Evolutionary conservation across 2,329 filamentous ascomycete genomes (phyloP).

Genomic region (Knufia fluminis): DNA sequence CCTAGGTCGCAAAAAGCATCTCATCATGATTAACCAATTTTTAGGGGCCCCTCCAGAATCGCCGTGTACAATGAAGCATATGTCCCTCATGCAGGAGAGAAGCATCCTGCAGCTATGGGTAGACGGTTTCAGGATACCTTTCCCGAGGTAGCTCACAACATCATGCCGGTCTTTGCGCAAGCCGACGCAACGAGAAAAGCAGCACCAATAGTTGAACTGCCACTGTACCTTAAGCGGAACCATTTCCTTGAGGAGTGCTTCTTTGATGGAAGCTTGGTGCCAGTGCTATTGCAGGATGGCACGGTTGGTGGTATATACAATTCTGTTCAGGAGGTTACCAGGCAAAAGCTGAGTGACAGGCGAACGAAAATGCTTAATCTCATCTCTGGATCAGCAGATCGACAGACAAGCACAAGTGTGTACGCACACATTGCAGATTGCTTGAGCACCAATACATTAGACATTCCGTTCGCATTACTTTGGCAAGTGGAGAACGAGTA

Average conservation of each 20-base stretch:
- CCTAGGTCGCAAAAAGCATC: not conserved
- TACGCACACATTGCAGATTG: slow-evolving; percentile 36
- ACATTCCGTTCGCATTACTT: slow-evolving; percentile 44
- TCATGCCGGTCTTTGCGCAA: not conserved
- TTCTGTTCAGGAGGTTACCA: not conserved
- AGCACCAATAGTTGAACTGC: not conserved
- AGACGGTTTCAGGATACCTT: slow-evolving; percentile 31
- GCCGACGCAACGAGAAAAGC: not conserved
- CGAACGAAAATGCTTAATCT: slow-evolving; percentile 38
- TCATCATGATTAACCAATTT: not conserved
- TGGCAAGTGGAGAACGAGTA: slow-evolving; percentile 38
- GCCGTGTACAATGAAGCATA: slow-evolving; percentile 65
- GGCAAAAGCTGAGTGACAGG: slow-evolving; percentile 26
- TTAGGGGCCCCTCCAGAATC: slow-evolving; percentile 57
- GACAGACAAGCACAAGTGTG: slow-evolving; percentile 40
- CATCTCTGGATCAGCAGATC: slow-evolving; percentile 36
- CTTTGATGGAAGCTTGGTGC: not conserved
- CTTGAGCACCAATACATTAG: slow-evolving; percentile 39
- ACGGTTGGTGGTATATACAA: not conserved
- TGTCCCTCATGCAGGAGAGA: slow-evolving; percentile 59
- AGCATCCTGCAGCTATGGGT: slow-evolving; percentile 68
- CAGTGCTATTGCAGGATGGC: not conserved
- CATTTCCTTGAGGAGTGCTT: slow-evolving; percentile 1
- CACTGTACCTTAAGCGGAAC: not conserved
- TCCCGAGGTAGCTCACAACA: not conserved